Base-by-base conservation (phyloP, 1,139 yeast genomes). In the Yueomyces sp. region DNA sequence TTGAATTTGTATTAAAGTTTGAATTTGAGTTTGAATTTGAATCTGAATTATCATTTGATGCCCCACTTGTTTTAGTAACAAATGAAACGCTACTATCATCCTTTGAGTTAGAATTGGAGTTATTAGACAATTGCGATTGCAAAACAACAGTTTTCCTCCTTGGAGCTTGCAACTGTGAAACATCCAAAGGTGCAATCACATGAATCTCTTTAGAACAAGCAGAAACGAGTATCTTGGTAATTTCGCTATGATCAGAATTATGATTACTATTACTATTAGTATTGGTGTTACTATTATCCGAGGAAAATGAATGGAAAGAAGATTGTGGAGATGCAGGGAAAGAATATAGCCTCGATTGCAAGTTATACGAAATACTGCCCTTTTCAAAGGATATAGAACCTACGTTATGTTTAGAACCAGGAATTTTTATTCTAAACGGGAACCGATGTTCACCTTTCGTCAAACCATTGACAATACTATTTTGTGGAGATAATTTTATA, bases 381-480 rank as follows among this genome's bases (percentile, higher is more conserved):
- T 81, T 78, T 50, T 89, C 96, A 55, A 87, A 87, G 50, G 80
- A 83, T 29, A 87, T 73, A 45, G 89, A 78, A 29, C 91, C 81
- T 58, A 72, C 80, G 3, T 85, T 70, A 48, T 83, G 72, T 51
- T 75, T 77, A 50, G 71, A 46, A n/a, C 43, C 72, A 1, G 96
- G 95, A 30, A 87, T 68, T 50, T 75, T 79, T 39, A 86, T 84
- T 41, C 81, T 76, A 55, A 87, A 87, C 11, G 95, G 95, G 58
- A 87, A 87, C 36, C 85, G 67, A 60, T 87, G 96, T 55, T 84
- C 91, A 30, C 96, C 96, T 51, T 78, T 77, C 39, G 76, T 73
- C 28, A 81, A 57, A 0, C 85, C 85, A 30, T 56, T 55, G 2
- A 47, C 40, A 5, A 46, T 54, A 36, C 53, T 41, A 19, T 49